phyloP scores from a whole-genome alignment of 495 filamentous ascomycete genomes.

The Penicillium egyptiacum region DNA sequence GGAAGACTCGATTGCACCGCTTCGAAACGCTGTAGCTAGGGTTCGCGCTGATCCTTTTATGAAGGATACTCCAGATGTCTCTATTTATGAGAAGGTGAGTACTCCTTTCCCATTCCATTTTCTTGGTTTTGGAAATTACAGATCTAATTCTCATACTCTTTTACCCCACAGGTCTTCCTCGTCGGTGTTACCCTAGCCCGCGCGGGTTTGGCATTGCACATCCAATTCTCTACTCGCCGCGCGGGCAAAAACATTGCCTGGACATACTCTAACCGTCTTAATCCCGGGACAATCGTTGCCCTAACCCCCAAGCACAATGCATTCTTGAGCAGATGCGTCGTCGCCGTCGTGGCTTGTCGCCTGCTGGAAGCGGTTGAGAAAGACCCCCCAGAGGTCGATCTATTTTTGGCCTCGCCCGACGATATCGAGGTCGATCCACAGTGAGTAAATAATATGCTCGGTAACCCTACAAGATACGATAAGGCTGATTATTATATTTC shows the following conservation, averaged over 20 bases:
- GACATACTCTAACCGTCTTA: slow-evolving; percentile 71
- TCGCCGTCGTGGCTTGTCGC: slow-evolving; percentile 73
- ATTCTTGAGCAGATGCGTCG: slow-evolving; percentile 64
- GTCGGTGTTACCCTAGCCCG: slow-evolving; percentile 59
- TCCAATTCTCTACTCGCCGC: slow-evolving; percentile 69
- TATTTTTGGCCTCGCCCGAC: slow-evolving; percentile 64
- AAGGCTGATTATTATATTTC: neutral
- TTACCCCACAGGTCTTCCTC: slow-evolving; percentile 59
- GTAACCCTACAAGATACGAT: neutral
- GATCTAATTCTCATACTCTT: neutral
- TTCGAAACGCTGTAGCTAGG: slow-evolving; percentile 58
- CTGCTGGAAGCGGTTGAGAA: slow-evolving; percentile 59
- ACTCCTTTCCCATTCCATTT: too few species aligned
- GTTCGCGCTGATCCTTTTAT: slow-evolving; percentile 45
- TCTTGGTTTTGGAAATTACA: neutral
- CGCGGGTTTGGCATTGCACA: slow-evolving; percentile 62
- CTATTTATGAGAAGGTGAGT: slow-evolving; percentile 72
- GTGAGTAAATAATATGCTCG: neutral
- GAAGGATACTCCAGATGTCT: slow-evolving; percentile 55
- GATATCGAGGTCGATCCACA: slow-evolving; percentile 69
- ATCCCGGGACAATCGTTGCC: slow-evolving; percentile 68
- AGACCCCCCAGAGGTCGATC: slow-evolving; percentile 71
- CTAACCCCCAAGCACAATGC: slow-evolving; percentile 62
- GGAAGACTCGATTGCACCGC: slow-evolving; percentile 59
- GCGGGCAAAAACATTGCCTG: slow-evolving; percentile 71